A percentile compares a stretch with the other conserved stretches of the same genome.
Evolutionary conservation across 495 filamentous ascomycete species (phyloP).

Genomic region (Neurospora cerealis): DNA sequence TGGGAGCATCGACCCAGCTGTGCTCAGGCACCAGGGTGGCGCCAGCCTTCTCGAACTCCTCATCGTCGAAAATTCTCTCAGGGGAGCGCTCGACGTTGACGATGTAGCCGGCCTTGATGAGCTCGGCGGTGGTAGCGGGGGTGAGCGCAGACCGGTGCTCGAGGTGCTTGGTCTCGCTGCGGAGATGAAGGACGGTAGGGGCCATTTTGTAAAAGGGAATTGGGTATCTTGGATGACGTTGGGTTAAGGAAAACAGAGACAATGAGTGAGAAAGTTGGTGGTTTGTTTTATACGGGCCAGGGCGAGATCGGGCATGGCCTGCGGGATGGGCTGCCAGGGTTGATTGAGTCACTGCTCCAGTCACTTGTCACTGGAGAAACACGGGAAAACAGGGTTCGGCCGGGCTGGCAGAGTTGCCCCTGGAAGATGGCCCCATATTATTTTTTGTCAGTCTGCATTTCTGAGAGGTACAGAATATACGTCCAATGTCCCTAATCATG

Average conservation of each 20-base stretch:
- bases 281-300: neutral
- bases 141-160: slow-evolving; percentile 48
- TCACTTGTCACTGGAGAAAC: neutral
- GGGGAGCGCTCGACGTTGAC: slow-evolving; percentile 75
- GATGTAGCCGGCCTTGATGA: slow-evolving; percentile 74
- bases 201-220: slow-evolving; percentile 15
- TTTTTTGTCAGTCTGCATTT: neutral
- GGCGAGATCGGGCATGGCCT: neutral
- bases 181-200: slow-evolving; percentile 34
- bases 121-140: slow-evolving; percentile 58
- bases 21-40: slow-evolving; percentile 71
- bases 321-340: neutral
- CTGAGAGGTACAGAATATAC: neutral
- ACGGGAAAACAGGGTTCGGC: neutral
- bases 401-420: neutral
- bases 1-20: slow-evolving; percentile 67
- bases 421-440: neutral
- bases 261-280: neutral
- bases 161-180: slow-evolving; percentile 44
- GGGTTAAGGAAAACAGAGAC: neutral
- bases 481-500: neutral
- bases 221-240: neutral
- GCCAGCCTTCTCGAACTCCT: slow-evolving; percentile 52
- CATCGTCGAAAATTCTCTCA: slow-evolving; percentile 77
- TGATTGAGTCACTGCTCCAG: neutral